Evolutionary conservation across 768 basidiomycete genomes (phyloP).

Genomic region (Kwoniella sp.): DNA sequence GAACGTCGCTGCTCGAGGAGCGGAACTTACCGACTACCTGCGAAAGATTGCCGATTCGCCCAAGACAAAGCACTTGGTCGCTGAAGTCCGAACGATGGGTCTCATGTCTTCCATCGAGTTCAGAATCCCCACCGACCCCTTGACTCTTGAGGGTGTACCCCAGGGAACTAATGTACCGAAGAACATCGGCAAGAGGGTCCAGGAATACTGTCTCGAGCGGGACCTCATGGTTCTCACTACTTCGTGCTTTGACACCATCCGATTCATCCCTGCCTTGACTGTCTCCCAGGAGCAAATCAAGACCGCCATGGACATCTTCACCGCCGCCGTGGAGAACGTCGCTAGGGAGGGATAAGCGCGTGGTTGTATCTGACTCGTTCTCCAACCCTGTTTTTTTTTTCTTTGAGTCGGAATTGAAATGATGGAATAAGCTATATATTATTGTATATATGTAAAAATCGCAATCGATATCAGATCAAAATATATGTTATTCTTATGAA

Average conservation of each 20-base stretch:
- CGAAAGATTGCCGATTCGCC: slow-evolving; percentile 64
- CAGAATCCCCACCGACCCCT: slow-evolving; percentile 55
- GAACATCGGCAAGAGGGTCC: slow-evolving; percentile 69
- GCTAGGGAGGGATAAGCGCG: slow-evolving; percentile 35
- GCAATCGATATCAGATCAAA: no score
- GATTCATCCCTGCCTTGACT: slow-evolving; percentile 92
- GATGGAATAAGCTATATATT: no score
- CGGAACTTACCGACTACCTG: slow-evolving; percentile 69
- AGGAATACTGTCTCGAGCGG: slow-evolving; percentile 79
- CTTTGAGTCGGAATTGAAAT: no score
- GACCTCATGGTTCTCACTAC: slow-evolving; percentile 87
- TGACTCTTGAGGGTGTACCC: slow-evolving; percentile 29
- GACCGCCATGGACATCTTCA: slow-evolving; percentile 58
- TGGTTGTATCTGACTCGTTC: neutral
- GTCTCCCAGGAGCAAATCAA: slow-evolving; percentile 73
- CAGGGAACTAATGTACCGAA: slow-evolving; percentile 49
- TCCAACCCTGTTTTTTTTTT: no score
- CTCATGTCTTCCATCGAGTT: slow-evolving; percentile 57
- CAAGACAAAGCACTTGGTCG: slow-evolving; percentile 63
- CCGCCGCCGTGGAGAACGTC: slow-evolving; percentile 67
- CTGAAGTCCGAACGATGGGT: slow-evolving; percentile 84
- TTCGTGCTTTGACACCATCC: slow-evolving; percentile 62
- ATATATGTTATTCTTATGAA: no score
- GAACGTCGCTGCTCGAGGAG: slow-evolving; percentile 75
- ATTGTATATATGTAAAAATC: no score